phyloP scores from a whole-genome alignment of 116 monocot genomes.

The Papilionanthe hybrid region DNA sequence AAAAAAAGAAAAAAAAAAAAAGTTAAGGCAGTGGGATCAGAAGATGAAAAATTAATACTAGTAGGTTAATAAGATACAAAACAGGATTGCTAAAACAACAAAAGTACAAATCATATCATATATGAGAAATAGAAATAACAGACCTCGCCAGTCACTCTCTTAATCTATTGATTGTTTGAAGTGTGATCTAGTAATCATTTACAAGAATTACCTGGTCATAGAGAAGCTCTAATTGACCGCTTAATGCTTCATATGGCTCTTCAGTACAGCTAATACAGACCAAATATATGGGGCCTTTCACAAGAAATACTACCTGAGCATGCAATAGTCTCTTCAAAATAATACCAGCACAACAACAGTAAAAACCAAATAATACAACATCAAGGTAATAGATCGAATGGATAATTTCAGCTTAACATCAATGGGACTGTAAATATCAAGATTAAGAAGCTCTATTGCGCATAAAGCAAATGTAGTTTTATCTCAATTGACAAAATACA shows the following conservation, averaged over 20 bases:
- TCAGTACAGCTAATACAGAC: constrained; percentile 98
- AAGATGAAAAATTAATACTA: not conserved
- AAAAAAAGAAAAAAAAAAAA: constrained; percentile 11
- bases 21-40: not conserved
- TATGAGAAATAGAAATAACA: not conserved
- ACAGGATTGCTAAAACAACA: not conserved
- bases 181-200: not conserved
- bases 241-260: constrained; percentile 83
- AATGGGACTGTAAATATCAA: not conserved
- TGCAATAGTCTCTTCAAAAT: not conserved
- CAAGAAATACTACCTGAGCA: constrained; percentile 92
- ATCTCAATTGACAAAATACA: not conserved
- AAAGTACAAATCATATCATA: not conserved
- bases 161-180: not conserved
- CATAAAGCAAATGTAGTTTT: not conserved
- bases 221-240: constrained; percentile 82
- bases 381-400: not conserved
- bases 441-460: not conserved
- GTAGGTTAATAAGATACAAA: not conserved
- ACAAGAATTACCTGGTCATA: constrained; percentile 77
- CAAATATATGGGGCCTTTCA: constrained; percentile 98
- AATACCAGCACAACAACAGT: not conserved
- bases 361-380: not conserved
- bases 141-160: not conserved
- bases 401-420: not conserved